Conservation (phyloP, 2,329 filamentous ascomycete genomes). For the Neoarthrinium moseri region DNA sequence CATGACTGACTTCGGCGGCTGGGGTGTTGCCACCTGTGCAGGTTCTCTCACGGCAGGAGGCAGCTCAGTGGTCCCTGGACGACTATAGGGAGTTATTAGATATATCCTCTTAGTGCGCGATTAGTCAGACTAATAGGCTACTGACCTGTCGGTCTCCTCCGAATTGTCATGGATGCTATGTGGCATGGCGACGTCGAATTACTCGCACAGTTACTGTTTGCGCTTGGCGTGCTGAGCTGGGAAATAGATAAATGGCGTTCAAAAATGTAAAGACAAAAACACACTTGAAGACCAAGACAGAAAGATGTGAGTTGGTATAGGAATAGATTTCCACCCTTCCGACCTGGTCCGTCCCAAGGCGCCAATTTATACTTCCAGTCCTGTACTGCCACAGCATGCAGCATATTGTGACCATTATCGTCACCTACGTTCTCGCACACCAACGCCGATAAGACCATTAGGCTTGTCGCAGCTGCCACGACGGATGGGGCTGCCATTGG, state of each 20-base stretch:
- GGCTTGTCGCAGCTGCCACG: conserved; percentile 1
- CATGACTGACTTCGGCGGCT: conserved; percentile 3
- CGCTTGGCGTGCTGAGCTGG: neutral
- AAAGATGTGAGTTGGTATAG: neutral
- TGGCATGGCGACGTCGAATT: neutral
- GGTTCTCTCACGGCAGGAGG: too few relatives aligned
- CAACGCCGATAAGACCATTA: neutral
- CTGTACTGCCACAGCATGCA: neutral
- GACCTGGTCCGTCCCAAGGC: neutral
- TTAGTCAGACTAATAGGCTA: too few relatives aligned
- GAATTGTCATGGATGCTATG: conserved; percentile 4
- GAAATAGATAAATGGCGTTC: neutral
- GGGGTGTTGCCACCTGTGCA: too few relatives aligned
- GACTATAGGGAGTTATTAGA: neutral
- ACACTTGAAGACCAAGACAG: neutral
- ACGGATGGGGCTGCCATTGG: neutral
- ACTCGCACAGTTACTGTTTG: neutral
- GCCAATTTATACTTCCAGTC: conserved; percentile 1
- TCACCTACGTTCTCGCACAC: neutral
- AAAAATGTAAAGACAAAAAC: neutral
- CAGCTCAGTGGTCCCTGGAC: too few relatives aligned
- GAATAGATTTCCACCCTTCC: neutral
- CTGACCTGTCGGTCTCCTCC: neutral
- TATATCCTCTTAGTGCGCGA: neutral
- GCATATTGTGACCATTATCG: neutral